Evolutionary conservation across 441 rosid genomes (phyloP), one percentile per base, ranked within the genome.

Genomic region (Syzygium malaccense): DNA sequence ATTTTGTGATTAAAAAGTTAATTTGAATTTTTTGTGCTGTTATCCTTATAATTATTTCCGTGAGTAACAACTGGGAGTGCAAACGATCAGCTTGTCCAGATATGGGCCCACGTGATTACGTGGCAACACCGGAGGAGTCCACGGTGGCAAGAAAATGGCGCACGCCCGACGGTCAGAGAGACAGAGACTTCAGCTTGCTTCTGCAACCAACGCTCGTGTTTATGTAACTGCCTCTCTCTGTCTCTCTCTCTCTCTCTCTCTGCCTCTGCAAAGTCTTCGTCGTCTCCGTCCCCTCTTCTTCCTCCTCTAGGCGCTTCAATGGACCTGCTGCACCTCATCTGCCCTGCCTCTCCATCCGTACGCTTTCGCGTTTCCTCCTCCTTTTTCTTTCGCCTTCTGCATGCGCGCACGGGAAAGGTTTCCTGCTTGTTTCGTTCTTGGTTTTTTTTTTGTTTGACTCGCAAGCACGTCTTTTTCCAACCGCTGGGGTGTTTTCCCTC

Each of bases 301-400:
- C 62, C 19, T 25, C 62, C 62, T 20, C 41, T 62, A 45, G 56
- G 51, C 45, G 66, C 51, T 25, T 41, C 86, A 86, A 88, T 92
- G 94, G 92, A 86, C 8, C 87, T 89, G 88, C 66, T 53, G 86
- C 85, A 75, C 86, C 84, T 89, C 85, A 84, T 93, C 87, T 94
- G 95, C 91, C 95, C 95, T 48, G 87, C 89, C 55, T 94, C 97
- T 62, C 91, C 95, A 86, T 89, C 87, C 53, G 97, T 95, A 92
- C 83, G 89, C 88, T 90, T 58, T n/a, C 68, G 32, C 33, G 11
- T 49, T 54, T 64, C 28, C 14, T 20, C 33, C 8, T 28, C 48
- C 4, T 19, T 48, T 11, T 33, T 62, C 32, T 8, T 58, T 51
- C 28, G 25, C 23, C 37, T 41, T 45, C 1, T n/a, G 48, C 41